Conservation (phyloP, 148 eudicot genomes). For the Cornus controversa region DNA sequence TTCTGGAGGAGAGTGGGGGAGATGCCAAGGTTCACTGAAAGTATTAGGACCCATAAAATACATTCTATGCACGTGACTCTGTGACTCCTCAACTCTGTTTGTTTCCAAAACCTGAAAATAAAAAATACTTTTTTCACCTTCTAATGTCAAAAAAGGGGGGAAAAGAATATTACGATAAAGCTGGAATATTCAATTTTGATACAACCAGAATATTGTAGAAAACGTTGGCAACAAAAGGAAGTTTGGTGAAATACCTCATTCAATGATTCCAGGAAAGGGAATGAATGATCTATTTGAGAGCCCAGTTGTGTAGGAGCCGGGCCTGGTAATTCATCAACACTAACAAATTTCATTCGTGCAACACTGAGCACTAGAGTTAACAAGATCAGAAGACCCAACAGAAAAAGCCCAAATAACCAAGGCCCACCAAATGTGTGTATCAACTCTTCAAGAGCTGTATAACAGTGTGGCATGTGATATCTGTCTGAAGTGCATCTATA, state of each 20-base stretch:
- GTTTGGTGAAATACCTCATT: conserved; percentile 59
- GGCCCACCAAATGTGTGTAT: conserved; percentile 97
- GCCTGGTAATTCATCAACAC: conserved; percentile 77
- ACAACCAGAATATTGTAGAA: neutral
- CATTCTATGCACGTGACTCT: conserved; percentile 94
- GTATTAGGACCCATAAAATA: conserved; percentile 94
- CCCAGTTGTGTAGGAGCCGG: conserved; percentile 90
- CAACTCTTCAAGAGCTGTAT: conserved; percentile 92
- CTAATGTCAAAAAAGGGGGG: neutral
- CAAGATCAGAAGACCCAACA: conserved; percentile 74
- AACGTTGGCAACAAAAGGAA: neutral
- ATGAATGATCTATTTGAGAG: conserved; percentile 94
- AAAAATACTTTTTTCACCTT: neutral
- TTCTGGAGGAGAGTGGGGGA: conserved; percentile 92
- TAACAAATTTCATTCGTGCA: conserved; percentile 92
- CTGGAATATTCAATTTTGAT: neutral
- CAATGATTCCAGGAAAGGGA: conserved; percentile 96
- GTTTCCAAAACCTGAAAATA: conserved; percentile 84
- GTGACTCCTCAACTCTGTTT: conserved; percentile 89
- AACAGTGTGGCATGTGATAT: conserved; percentile 91
- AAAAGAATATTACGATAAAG: neutral
- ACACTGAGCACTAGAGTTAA: conserved; percentile 92
- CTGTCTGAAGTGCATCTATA: conserved; percentile 81
- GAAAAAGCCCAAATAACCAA: conserved; percentile 86
- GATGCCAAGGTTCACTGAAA: conserved; percentile 94